Evolutionary conservation across 2,329 filamentous ascomycete genomes (phyloP).

Genomic region (Leptographium wingfieldii): DNA sequence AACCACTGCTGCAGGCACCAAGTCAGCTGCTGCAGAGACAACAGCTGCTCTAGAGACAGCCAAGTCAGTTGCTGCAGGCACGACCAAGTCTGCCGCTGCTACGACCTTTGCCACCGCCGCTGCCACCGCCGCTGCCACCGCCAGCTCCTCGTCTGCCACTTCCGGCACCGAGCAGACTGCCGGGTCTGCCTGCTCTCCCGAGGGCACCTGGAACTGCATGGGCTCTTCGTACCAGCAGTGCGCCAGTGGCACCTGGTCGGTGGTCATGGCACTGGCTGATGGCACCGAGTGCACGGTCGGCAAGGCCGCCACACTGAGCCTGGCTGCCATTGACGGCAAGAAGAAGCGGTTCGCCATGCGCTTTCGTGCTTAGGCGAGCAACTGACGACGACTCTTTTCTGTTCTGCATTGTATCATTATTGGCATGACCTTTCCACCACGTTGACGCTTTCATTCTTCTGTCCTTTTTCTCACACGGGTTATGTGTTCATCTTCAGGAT

Average conservation of each 20-base stretch:
- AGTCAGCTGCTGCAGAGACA: not conserved
- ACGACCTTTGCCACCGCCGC: not conserved
- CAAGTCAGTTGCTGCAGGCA: not conserved
- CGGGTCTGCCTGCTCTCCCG: conserved; percentile 31
- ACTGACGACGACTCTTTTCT: not conserved
- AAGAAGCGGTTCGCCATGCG: conserved; percentile 12
- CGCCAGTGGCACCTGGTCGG: conserved; percentile 34
- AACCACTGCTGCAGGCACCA: not conserved
- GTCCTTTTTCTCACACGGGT: not conserved
- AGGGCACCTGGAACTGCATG: conserved; percentile 39
- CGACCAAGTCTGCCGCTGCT: not conserved
- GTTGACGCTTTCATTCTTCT: not conserved
- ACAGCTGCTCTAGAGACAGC: not conserved
- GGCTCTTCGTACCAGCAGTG: conserved; percentile 38
- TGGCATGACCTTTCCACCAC: not conserved
- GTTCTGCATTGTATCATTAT: not conserved
- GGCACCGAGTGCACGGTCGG: conserved; percentile 34
- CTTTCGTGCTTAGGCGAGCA: conserved; percentile 13
- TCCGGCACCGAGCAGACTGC: conserved; percentile 20
- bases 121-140: not conserved
- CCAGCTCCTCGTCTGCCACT: not conserved
- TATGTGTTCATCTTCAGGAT: not conserved
- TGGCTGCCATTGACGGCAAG: conserved; percentile 15
- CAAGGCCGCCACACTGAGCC: conserved; percentile 10
- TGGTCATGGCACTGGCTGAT: conserved; percentile 25